A percentile compares a stretch with the other conserved stretches of the same genome.
Evolutionary conservation across 176 grass and related monocot genomes (phyloP).

Genomic region (Oryza brachyantha): DNA sequence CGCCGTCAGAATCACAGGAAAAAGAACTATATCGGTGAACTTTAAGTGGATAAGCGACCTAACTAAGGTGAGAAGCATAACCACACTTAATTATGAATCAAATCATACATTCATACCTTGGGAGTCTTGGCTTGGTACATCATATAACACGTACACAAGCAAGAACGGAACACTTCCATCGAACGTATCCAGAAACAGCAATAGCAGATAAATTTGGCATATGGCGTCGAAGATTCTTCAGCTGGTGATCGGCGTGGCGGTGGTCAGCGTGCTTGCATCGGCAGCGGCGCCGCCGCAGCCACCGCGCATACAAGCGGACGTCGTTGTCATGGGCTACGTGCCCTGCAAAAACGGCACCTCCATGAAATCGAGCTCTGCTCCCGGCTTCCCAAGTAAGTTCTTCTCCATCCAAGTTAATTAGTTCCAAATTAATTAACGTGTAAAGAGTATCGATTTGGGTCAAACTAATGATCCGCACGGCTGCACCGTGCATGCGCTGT

Average conservation of each 20-base stretch:
- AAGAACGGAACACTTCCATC: background rate
- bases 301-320: conserved; percentile 21
- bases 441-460: background rate
- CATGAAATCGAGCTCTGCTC: conserved; percentile 22
- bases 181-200: background rate
- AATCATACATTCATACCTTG: background rate
- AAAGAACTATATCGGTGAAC: background rate
- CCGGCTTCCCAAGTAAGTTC: conserved; percentile 9
- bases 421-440: too few species aligned
- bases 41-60: background rate
- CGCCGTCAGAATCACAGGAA: background rate
- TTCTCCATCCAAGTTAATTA: too few species aligned
- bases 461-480: background rate
- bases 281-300: conserved; percentile 13
- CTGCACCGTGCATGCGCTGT: background rate
- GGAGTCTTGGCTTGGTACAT: background rate
- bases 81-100: background rate
- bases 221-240: background rate
- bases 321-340: conserved; percentile 28
- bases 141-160: background rate
- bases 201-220: background rate
- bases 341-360: conserved; percentile 24
- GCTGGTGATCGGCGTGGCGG: background rate
- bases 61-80: background rate
- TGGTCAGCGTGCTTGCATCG: background rate